phyloP scores from a whole-genome alignment of 108 stramenopile species.

The Nitzschia sp. region DNA sequence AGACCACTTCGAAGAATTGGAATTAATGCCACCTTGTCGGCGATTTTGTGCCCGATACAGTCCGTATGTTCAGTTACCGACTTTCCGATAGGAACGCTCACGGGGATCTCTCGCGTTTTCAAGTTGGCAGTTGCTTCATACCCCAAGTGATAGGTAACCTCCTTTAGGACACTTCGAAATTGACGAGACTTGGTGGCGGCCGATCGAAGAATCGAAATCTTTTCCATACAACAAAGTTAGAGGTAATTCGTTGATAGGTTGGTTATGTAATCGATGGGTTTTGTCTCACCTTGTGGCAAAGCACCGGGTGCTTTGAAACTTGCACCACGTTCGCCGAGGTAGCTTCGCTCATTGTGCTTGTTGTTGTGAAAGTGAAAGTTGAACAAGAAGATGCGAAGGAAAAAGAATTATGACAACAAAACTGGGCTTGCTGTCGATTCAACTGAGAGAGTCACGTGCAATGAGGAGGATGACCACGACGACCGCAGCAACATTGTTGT shows the following conservation, averaged over 20 bases:
- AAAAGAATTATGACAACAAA: neutral
- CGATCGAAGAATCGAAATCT: slow-evolving; percentile 72
- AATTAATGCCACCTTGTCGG: slow-evolving; percentile 80
- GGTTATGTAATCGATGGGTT: neutral
- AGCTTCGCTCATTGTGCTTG: neutral
- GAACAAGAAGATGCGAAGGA: neutral
- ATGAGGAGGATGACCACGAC: neutral
- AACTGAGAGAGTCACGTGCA: neutral
- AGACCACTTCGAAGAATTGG: slow-evolving; percentile 95
- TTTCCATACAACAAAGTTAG: neutral
- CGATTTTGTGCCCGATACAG: slow-evolving; percentile 57
- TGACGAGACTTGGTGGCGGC: slow-evolving; percentile 71
- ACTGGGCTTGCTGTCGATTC: neutral
- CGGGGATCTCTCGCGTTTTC: slow-evolving; percentile 59
- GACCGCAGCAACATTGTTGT: neutral
- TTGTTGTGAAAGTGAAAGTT: neutral
- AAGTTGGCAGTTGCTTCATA: slow-evolving; percentile 92
- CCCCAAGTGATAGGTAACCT: slow-evolving; percentile 96
- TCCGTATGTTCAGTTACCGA: slow-evolving; percentile 43
- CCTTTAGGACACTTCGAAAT: slow-evolving; percentile 88
- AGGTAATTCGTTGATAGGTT: neutral
- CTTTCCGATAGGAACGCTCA: slow-evolving; percentile 57
- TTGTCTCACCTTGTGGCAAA: slow-evolving; percentile 62
- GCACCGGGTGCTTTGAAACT: slow-evolving; percentile 75
- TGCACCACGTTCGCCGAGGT: slow-evolving; percentile 42